These are phyloP conservation scores for Wickerhamomyces hampshirensis DNA, from an alignment of 805 yeast species.

Conservation along the genomic window DNA sequence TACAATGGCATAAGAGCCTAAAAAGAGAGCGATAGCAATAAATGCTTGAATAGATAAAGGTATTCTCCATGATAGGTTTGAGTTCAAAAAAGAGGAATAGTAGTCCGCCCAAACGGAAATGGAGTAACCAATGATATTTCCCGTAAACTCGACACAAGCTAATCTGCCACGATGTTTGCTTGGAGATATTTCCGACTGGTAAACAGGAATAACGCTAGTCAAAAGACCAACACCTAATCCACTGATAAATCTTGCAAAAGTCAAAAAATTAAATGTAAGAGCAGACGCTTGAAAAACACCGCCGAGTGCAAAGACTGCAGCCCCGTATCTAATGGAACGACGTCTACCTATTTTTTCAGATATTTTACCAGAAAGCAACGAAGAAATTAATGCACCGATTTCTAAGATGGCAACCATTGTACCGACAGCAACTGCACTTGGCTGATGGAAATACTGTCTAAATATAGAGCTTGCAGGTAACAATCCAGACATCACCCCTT, in stretches of 20 bases:
- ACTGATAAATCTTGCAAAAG: slow-evolving; percentile 70
- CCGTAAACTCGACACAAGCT: slow-evolving; percentile 86
- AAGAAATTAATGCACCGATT: slow-evolving; percentile 79
- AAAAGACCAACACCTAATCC: slow-evolving; percentile 88
- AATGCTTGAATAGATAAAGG: slow-evolving; percentile 74
- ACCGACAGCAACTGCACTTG: slow-evolving; percentile 72
- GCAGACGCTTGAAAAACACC: slow-evolving; percentile 70
- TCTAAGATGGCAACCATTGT: slow-evolving; percentile 86
- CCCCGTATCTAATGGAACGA: slow-evolving; percentile 74
- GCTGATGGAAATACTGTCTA: slow-evolving; percentile 63
- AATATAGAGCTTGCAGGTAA: slow-evolving; percentile 65
- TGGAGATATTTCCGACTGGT: slow-evolving; percentile 86
- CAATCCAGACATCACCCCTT: slow-evolving; percentile 89
- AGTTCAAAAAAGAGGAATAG: slow-evolving; percentile 58
- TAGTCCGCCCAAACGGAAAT: slow-evolving; percentile 87
- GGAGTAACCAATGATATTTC: slow-evolving; percentile 78
- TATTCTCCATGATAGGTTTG: slow-evolving; percentile 67
- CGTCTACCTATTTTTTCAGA: slow-evolving; percentile 80
- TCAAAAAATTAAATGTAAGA: slow-evolving; percentile 46
- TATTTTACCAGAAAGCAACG: slow-evolving; percentile 70
- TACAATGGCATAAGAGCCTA: slow-evolving; percentile 75
- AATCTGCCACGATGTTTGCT: slow-evolving; percentile 79
- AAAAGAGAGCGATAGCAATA: slow-evolving; percentile 60
- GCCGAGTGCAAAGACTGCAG: slow-evolving; percentile 71
- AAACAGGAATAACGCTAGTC: slow-evolving; percentile 80